A percentile compares a stretch with the other conserved stretches of the same genome.
Conservation (phyloP, 352 stramenopile species). For the Phytophthora europaea region DNA sequence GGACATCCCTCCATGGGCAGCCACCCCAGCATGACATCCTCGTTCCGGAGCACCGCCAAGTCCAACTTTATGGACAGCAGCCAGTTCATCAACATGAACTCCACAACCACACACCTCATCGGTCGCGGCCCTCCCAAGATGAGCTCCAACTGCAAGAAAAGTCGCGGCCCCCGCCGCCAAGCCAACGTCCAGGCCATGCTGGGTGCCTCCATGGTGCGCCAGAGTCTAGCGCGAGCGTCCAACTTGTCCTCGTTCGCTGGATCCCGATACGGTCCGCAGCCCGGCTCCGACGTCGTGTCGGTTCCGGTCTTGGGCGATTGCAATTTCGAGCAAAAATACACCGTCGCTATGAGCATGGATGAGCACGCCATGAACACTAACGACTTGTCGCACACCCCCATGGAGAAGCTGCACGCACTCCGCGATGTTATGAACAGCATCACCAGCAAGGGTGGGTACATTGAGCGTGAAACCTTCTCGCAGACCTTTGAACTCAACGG, state of each 20-base stretch:
- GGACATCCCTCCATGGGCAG: constrained; percentile 8
- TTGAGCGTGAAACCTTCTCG: constrained; percentile 83
- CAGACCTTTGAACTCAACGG: constrained; percentile 74
- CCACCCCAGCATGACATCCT: constrained; percentile 18
- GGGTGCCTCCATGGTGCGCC: constrained; percentile 66
- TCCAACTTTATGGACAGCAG: constrained; percentile 74
- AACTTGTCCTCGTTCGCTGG: constrained; percentile 47
- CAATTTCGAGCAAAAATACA: constrained; percentile 75
- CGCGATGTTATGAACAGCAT: constrained; percentile 84
- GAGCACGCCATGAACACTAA: constrained; percentile 29
- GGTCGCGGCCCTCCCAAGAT: constrained; percentile 24
- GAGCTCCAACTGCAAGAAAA: constrained; percentile 47
- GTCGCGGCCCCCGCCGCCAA: constrained; percentile 42
- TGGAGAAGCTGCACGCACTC: constrained; percentile 73
- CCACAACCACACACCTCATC: constrained; percentile 46
- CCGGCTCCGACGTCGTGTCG: constrained; percentile 58
- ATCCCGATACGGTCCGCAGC: constrained; percentile 65
- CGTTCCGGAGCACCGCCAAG: constrained; percentile 42
- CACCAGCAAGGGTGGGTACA: constrained; percentile 65
- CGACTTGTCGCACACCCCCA: constrained; percentile 47
- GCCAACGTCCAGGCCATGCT: constrained; percentile 78
- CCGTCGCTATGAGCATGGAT: constrained; percentile 71
- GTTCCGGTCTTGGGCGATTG: constrained; percentile 79
- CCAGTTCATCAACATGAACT: constrained; percentile 58
- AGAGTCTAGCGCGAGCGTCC: constrained; percentile 60